These are phyloP conservation scores for Candida ascalaphidarum DNA, from an alignment of 805 yeast genomes.

Conservation along the genomic window DNA sequence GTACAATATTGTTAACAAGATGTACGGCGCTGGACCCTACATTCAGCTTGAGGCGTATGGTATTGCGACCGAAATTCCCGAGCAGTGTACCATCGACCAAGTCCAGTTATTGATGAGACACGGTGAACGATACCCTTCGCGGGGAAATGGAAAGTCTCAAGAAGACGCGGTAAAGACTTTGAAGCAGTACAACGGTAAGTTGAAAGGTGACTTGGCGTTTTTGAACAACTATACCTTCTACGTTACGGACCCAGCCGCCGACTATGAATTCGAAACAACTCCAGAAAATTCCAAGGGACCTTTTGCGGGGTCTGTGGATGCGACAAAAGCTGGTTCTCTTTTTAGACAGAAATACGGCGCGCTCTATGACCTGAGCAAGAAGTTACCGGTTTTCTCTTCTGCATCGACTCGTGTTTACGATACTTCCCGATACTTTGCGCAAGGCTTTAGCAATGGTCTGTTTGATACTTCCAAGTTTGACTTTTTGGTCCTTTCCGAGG, in stretches of 20 bases:
- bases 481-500: constrained; percentile 39
- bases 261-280: constrained; percentile 44
- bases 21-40: constrained; percentile 55
- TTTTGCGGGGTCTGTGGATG: constrained; percentile 46
- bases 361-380: constrained; percentile 27
- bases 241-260: constrained; percentile 22
- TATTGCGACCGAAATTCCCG: constrained; percentile 40
- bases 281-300: constrained; percentile 34
- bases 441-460: constrained; percentile 48
- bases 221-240: constrained; percentile 37
- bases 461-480: constrained; percentile 19
- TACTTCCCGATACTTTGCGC: constrained; percentile 47
- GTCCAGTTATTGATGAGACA: constrained; percentile 4
- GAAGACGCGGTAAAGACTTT: constrained; percentile 8
- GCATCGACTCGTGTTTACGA: constrained; percentile 47
- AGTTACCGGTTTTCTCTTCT: constrained; percentile 46
- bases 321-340: constrained; percentile 38
- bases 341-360: constrained; percentile 42
- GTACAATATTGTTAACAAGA: constrained; percentile 38
- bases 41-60: constrained; percentile 45
- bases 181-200: constrained; percentile 6
- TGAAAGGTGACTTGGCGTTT: constrained; percentile 11
- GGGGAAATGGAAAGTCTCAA: constrained; percentile 4
- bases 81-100: constrained; percentile 8
- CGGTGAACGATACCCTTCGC: constrained; percentile 12